Evolutionary conservation across 2,329 filamentous ascomycete species (phyloP), one percentile per base, ranked within the genome.

Genomic region (Talaromyces funiculosus): DNA sequence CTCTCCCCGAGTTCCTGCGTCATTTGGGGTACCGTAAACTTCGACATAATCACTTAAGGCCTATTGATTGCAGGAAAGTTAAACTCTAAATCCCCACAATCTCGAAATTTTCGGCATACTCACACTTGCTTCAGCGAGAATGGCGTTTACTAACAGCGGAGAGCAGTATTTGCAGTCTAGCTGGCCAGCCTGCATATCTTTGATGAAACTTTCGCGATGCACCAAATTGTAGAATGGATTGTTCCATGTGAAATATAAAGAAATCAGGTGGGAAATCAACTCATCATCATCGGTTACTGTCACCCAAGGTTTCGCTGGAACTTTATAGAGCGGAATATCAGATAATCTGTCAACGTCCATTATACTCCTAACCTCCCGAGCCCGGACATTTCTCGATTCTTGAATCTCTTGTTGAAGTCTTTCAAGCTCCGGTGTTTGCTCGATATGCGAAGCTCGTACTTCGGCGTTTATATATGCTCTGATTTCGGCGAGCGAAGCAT

Each of bases 181-280:
- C 24, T 72, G 62, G 0, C 67, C 69, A 20, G 33, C 42, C 0
- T 57, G 58, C 73, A 76, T 76, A 65, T 75, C 67, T 3, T 90
- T 90, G 24, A 82, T 80, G 55, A 87, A 75, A 67, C 94, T 94
- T 69, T 95, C 90, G 31, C 86, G 82, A 68, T 89, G 90, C 69
- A 96, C 92, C 45, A 93, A 80, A n/a, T 81, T 85, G 71, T 89
- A 94, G 74, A 91, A 95, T 33, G 90, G 87, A 73, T 96, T 96
- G 73, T 96, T 91, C 87, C 92, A 96, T 68, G 86, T 89, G 75
- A 96, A 96, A 76, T 96, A 96, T 86, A 96, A 88, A 69, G 91
- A 90, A 67, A 96, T 84, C 22, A 96, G 82, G 73, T 96, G 91
- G 7, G 86, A 84, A 64, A 96, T 84, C 43, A 95, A 80, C 57